A percentile compares a stretch with the other conserved stretches of the same genome.
Evolutionary conservation across 2,329 filamentous ascomycete species (phyloP).

Genomic region (Thielaviopsis ethacetica): DNA sequence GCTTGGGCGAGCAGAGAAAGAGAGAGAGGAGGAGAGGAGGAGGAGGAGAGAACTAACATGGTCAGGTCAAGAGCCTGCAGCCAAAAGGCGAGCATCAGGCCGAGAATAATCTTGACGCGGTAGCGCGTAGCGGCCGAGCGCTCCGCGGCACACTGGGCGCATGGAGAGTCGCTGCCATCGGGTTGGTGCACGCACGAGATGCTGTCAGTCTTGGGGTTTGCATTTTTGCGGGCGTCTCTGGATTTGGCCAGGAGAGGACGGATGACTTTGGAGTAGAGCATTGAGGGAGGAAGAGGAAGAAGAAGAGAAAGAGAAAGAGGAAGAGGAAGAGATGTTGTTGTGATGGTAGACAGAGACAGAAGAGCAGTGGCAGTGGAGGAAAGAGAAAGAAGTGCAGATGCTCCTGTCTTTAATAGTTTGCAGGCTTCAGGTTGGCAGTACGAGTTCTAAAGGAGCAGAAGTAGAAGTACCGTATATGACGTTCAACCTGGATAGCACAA

Average conservation of each 20-base stretch:
- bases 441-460: no score
- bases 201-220: neutral
- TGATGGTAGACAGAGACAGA: no score
- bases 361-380: no score
- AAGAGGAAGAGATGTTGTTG: neutral
- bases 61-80: constrained; percentile 48
- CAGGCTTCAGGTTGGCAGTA: no score
- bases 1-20: neutral
- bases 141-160: constrained; percentile 20
- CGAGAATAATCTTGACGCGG: constrained; percentile 41
- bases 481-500: no score
- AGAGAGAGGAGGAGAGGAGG: neutral
- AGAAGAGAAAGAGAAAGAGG: neutral
- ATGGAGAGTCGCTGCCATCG: constrained; percentile 11
- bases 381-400: no score
- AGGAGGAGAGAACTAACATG: constrained; percentile 23
- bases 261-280: neutral
- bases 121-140: constrained; percentile 23
- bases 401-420: no score
- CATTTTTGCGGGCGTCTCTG: neutral
- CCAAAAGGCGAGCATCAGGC: constrained; percentile 42
- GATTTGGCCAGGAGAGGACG: neutral
- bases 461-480: no score
- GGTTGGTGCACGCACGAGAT: neutral
- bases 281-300: neutral